These are phyloP conservation scores for Neurospora sp. DNA, from an alignment of 495 filamentous ascomycete genomes.

Conservation along the genomic window DNA sequence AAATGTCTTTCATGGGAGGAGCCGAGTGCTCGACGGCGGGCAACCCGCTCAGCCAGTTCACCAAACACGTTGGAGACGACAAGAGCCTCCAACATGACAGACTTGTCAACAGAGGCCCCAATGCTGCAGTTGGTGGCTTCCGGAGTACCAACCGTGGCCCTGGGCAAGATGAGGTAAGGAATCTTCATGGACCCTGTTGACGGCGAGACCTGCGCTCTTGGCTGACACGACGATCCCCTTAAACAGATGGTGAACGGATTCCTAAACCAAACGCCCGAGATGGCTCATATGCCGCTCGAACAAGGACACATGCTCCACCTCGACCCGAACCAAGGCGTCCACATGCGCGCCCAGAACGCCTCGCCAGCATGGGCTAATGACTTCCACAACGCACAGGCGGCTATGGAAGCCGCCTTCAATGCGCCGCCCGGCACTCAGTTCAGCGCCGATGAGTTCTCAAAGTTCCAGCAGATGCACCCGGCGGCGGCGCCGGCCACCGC, in stretches of 20 bases:
- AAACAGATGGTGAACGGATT: conserved; percentile 86
- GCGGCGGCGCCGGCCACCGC: conserved; percentile 19
- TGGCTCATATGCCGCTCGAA: conserved; percentile 36
- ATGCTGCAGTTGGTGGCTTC: conserved; percentile 30
- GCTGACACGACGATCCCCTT: neutral
- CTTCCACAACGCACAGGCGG: conserved; percentile 53
- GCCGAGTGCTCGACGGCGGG: conserved; percentile 94
- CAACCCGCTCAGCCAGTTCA: conserved; percentile 93
- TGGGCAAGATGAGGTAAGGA: conserved; percentile 38
- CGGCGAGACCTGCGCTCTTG: neutral
- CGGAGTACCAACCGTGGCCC: conserved; percentile 28
- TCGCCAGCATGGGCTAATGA: conserved; percentile 46
- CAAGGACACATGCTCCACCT: conserved; percentile 28
- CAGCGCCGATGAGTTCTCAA: conserved; percentile 73
- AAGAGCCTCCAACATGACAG: conserved; percentile 88
- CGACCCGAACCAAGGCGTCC: conserved; percentile 35
- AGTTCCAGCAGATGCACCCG: conserved; percentile 64
- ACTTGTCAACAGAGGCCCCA: conserved; percentile 60
- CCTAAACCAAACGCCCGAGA: conserved; percentile 55
- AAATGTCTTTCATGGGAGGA: conserved; percentile 89
- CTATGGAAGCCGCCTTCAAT: conserved; percentile 74
- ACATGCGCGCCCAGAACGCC: conserved; percentile 33
- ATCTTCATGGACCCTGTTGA: neutral
- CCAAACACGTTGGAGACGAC: conserved; percentile 90
- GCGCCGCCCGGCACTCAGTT: conserved; percentile 54